A percentile compares a stretch with the other conserved stretches of the same genome.
Conservation (phyloP, 768 basidiomycete species). For the Tubosaeta sp. region DNA sequence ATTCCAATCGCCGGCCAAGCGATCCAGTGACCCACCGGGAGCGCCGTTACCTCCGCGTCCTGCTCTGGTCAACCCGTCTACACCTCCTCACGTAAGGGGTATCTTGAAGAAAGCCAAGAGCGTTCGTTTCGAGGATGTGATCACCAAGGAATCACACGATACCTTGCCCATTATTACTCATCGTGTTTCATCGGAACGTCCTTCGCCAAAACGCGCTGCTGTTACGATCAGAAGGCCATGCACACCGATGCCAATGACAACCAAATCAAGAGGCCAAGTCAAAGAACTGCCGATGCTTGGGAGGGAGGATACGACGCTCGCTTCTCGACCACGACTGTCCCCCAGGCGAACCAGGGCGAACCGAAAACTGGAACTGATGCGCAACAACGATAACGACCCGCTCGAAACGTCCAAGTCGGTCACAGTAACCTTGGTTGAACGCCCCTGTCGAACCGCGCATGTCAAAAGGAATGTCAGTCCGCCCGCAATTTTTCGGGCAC, state of each 20-base stretch:
- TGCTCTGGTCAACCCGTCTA: constrained; percentile 24
- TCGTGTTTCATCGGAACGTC: constrained; percentile 1
- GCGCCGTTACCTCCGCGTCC: constrained; percentile 20
- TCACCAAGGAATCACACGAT: constrained; percentile 3
- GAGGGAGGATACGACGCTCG: constrained; percentile 11
- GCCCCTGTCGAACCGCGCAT: constrained; percentile 12
- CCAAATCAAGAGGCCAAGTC: not conserved
- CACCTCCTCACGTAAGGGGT: constrained; percentile 29
- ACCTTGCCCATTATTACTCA: not conserved
- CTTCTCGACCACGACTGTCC: constrained; percentile 11
- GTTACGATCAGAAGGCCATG: constrained; percentile 7
- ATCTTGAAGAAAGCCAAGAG: constrained; percentile 40
- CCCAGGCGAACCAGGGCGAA: constrained; percentile 12
- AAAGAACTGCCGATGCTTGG: constrained; percentile 1
- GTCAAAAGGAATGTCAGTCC: constrained; percentile 14
- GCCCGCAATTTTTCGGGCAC: not conserved
- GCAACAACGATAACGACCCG: not conserved
- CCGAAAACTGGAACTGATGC: constrained; percentile 4
- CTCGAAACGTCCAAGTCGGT: constrained; percentile 5
- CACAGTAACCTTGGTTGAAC: constrained; percentile 7
- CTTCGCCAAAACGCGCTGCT: constrained; percentile 6
- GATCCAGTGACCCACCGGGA: constrained; percentile 15
- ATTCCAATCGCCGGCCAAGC: constrained; percentile 6
- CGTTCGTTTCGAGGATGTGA: constrained; percentile 34
- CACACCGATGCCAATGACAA: constrained; percentile 7